Base-by-base conservation (phyloP, 106 monocot species). In the Gastrodia elata region DNA sequence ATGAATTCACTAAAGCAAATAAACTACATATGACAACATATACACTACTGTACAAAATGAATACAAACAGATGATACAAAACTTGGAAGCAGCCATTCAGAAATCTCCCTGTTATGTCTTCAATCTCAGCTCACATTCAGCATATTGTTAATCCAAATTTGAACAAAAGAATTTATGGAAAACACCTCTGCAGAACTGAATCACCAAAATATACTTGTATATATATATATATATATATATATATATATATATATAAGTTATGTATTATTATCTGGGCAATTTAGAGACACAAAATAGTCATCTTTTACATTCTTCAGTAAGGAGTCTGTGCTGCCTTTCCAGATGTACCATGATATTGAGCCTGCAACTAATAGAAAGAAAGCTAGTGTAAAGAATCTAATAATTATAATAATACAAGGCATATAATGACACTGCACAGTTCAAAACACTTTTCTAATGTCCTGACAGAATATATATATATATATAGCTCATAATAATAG, bases 291-390 rank as follows among this genome's bases (percentile, higher is more conserved):
- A 67, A 67, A 67, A 67, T 67, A 67, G 11, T 67, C 67, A 67
- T 67, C 67, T 67, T 67, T 67, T 16, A 67, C 37, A 38, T 67
- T 67, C 67, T 38, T 67, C 34, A 67, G 67, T 5, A 67, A 37
- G 38, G 67, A 67, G 20, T 67, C 67, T 67, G 67, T 36, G 67
- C 67, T 67, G 36, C 15, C 20, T 67, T 67, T 67, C 67, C 67
- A 67, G 67, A 37, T 67, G 67, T 67, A 67, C 67, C 67, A 67
- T 13, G 67, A 67, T 67, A 67, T 37, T n/a, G 37, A 37, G 37
- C 37, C 67, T 67, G 34, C 14, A 67, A 37, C 4, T 37, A 20
- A 20, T 2, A 38, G 37, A 35, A 13, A 27, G 14, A 36, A 9
- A 2, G n/a, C 20, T 6, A 35, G n/a, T 64, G 4, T 37, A 37